These are phyloP conservation scores for Hyphochytrium catenoides DNA, from an alignment of 352 stramenopile species.

Conservation along the genomic window DNA sequence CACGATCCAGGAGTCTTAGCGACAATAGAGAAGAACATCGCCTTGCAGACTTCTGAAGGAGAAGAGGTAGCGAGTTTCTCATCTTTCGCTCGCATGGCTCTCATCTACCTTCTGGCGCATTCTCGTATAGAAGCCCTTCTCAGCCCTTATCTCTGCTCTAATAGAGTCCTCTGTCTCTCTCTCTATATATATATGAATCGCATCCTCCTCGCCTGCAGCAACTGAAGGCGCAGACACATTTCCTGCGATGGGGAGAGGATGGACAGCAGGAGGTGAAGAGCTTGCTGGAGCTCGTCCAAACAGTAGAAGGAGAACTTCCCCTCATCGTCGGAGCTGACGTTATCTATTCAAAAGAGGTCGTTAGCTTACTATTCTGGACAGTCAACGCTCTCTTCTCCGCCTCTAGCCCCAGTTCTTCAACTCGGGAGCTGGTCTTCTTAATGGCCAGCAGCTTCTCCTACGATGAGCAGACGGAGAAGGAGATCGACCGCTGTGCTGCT, in stretches of 20 bases:
- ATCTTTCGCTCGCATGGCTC: too few relatives aligned
- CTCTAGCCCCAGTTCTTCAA: too few relatives aligned
- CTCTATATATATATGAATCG: too few relatives aligned
- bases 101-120: too few relatives aligned
- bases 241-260: constrained; percentile 29
- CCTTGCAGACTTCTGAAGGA: constrained; percentile 13
- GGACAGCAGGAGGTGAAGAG: constrained; percentile 23
- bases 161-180: too few relatives aligned
- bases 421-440: constrained; percentile 20
- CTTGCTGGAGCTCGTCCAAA: constrained; percentile 10
- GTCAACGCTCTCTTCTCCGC: constrained; percentile 24
- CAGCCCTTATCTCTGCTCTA: too few relatives aligned
- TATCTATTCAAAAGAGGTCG: constrained; percentile 38
- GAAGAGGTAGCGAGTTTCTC: too few relatives aligned
- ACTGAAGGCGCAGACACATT: constrained; percentile 29
- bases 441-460: constrained; percentile 48
- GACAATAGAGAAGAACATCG: constrained; percentile 39
- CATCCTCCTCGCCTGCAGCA: too few relatives aligned
- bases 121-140: too few relatives aligned
- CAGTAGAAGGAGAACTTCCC: constrained; percentile 10
- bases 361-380: constrained; percentile 41
- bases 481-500: constrained; percentile 28
- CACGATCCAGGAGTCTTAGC: constrained; percentile 51
- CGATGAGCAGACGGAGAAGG: constrained; percentile 31
- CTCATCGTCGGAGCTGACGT: constrained; percentile 45